Evolutionary conservation across 2,329 filamentous ascomycete genomes (phyloP), one percentile per base, ranked within the genome.

Genomic region (Colletotrichum australisinense): DNA sequence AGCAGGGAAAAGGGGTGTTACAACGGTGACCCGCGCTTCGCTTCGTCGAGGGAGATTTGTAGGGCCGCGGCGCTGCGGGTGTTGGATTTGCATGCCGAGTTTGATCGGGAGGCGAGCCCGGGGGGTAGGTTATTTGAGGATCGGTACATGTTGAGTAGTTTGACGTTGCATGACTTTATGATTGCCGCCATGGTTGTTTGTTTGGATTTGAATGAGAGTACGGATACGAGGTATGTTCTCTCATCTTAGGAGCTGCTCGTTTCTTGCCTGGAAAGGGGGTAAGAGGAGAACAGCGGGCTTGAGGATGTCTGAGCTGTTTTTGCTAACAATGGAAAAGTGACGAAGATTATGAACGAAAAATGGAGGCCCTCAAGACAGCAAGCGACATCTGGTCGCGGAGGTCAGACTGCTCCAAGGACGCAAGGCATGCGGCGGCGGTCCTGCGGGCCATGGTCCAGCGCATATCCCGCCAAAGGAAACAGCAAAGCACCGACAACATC

Each of bases 101-200:
- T 88, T 55, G 83, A 87, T 57, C 78, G 81, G 56, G 86, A 87
- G 77, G 82, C 82, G 19, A 81, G 80, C 30, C 84, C 86, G 0
- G 88, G 88, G 0, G 89, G 89, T 0, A 83, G 87, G 24, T 79
- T 92, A 72, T 83, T 86, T 68, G 83, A 86, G 52, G 86, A 90
- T 63, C 83, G 86, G 55, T 89, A 87, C 79, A 88, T 91, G 81
- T 78, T 90, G 8, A 86, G 86, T 4, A 86, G 85, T 3, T 78
- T 91, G 57, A 87, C 86, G 5, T 80, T 88, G 26, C 88, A 90
- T 42, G 88, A 91, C 75, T 91, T 90, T 73, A 79, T 91, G 30
- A 84, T 91, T 22, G 89, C 89, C 0, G 86, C 88, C 14, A 91
- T 91, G 88, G 86, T 91, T 53, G 76, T 91, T 6, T 91, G 88